These are phyloP conservation scores for Rosa rugosa DNA, from an alignment of 306 rosid species.

Conservation along the genomic window DNA sequence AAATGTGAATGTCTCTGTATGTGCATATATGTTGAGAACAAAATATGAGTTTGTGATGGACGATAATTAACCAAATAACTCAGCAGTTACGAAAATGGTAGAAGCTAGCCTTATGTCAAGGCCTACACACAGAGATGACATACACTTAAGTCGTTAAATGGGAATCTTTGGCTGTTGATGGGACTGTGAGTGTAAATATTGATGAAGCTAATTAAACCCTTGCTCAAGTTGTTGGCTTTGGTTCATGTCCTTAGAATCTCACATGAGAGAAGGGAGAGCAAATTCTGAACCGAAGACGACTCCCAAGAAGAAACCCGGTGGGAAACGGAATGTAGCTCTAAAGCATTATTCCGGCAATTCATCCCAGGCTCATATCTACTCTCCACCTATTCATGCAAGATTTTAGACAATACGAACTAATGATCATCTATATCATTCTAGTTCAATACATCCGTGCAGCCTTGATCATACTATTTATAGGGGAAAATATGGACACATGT, in stretches of 20 bases:
- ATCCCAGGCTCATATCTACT: not conserved
- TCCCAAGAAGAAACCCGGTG: not conserved
- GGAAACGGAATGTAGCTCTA: not conserved
- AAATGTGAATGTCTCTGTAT: too few relatives aligned
- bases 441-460: not conserved
- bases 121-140: too few relatives aligned
- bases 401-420: not conserved
- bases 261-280: not conserved
- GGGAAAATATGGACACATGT: too few relatives aligned
- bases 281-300: slow-evolving; percentile 16
- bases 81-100: too few relatives aligned
- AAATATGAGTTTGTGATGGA: too few relatives aligned
- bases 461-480: not conserved
- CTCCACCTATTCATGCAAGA: not conserved
- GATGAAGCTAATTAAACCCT: too few relatives aligned
- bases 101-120: too few relatives aligned
- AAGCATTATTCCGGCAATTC: not conserved
- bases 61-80: too few relatives aligned
- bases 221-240: slow-evolving; percentile 12
- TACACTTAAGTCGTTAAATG: too few relatives aligned
- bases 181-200: too few relatives aligned
- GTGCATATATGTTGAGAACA: too few relatives aligned
- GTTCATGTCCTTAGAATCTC: slow-evolving; percentile 3
- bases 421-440: not conserved
- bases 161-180: too few relatives aligned